Evolutionary conservation across 108 stramenopile species (phyloP).

Genomic region (Cyclotella atomus): DNA sequence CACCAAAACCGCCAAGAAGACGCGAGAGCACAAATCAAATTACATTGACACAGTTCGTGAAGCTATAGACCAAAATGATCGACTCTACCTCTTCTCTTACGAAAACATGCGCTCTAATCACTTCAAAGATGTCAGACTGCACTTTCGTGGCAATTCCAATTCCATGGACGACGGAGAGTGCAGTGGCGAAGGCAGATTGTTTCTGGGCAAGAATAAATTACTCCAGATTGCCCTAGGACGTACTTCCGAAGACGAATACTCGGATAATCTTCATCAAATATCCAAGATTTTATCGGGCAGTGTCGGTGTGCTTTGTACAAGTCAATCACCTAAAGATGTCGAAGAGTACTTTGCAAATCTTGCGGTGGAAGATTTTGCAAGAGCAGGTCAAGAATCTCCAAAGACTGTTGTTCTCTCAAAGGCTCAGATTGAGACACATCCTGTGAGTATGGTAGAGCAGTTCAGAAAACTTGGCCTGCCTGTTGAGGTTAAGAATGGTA

Average conservation of each 20-base stretch:
- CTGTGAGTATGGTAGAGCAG: constrained; percentile 94
- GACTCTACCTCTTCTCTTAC: constrained; percentile 91
- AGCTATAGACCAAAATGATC: constrained; percentile 83
- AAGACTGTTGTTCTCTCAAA: constrained; percentile 74
- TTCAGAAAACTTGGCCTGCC: constrained; percentile 94
- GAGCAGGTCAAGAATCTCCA: constrained; percentile 79
- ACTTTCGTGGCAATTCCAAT: constrained; percentile 65
- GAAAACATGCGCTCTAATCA: constrained; percentile 96
- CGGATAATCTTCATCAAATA: constrained; percentile 89
- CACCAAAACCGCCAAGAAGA: constrained; percentile 93
- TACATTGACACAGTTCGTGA: constrained; percentile 87
- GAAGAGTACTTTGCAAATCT: constrained; percentile 86
- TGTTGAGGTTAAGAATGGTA: constrained; percentile 91
- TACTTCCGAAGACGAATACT: constrained; percentile 92
- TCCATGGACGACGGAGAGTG: constrained; percentile 2
- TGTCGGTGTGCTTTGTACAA: constrained; percentile 93
- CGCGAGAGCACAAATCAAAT: constrained; percentile 89
- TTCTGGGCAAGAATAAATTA: constrained; percentile 97
- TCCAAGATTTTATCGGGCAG: constrained; percentile 79
- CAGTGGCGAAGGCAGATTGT: constrained; percentile 66
- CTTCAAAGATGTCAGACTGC: constrained; percentile 91
- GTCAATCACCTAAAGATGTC: constrained; percentile 65
- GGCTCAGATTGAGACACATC: constrained; percentile 77
- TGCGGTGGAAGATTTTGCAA: constrained; percentile 89
- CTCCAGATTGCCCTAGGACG: constrained; percentile 92